Percentiles rank a stretch among this genome's conserved stretches.
Conservation (phyloP, 805 yeast species). For the Metschnikowia proteae region DNA sequence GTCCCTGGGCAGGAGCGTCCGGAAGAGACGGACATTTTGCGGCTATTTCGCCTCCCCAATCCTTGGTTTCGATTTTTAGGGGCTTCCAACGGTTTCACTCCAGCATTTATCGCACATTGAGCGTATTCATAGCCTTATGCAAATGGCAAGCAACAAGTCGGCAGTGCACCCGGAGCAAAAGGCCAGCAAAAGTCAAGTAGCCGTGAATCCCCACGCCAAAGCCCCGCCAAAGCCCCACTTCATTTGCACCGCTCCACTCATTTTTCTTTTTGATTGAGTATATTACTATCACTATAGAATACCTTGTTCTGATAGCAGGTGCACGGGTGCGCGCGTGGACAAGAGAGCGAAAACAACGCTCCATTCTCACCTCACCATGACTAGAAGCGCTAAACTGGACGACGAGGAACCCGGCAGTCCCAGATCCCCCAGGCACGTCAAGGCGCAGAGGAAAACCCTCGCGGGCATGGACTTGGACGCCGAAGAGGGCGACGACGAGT, state of each 20-base stretch:
- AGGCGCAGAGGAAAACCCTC: constrained; percentile 13
- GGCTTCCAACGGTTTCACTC: background rate
- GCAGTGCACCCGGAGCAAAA: too few species aligned
- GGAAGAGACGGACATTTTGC: too few species aligned
- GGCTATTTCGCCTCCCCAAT: background rate
- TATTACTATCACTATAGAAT: too few species aligned
- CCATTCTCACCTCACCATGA: constrained; percentile 1
- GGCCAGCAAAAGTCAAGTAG: too few species aligned
- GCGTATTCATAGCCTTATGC: too few species aligned
- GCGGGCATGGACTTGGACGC: constrained; percentile 21
- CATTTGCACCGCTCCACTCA: too few species aligned
- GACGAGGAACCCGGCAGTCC: constrained; percentile 9
- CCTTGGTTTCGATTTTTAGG: background rate
- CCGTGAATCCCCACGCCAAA: too few species aligned
- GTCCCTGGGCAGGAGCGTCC: too few species aligned
- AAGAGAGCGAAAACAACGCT: constrained; percentile 1
- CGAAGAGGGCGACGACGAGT: constrained; percentile 19
- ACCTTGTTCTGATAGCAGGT: background rate
- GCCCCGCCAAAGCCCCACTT: too few species aligned
- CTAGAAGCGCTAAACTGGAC: constrained; percentile 6
- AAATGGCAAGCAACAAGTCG: too few species aligned
- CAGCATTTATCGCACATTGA: too few species aligned
- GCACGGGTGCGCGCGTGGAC: constrained; percentile 2
- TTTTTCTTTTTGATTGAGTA: too few species aligned
- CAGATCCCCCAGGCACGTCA: constrained; percentile 16